Evolutionary conservation across 2,329 filamentous ascomycete species (phyloP).

Genomic region (Madurella mycetomatis): DNA sequence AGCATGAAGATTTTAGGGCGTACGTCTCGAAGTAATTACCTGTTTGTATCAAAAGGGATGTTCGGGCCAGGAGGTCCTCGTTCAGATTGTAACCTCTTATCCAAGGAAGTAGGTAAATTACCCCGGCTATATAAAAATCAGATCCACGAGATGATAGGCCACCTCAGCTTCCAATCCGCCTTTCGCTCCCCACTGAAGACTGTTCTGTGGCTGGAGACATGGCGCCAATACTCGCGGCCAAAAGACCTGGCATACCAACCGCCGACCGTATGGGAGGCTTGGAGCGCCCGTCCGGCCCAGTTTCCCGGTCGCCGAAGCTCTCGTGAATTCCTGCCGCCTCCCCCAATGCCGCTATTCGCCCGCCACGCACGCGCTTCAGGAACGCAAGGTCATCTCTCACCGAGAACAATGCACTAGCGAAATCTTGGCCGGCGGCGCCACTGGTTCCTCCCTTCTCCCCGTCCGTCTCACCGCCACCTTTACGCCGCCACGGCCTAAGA

Average conservation of each 20-base stretch:
- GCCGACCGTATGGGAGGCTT: constrained; percentile 3
- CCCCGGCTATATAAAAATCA: no score
- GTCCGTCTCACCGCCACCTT: background rate
- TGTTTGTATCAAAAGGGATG: no score
- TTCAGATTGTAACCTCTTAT: no score
- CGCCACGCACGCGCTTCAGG: constrained; percentile 10
- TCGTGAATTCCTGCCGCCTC: background rate
- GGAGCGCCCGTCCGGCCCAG: background rate
- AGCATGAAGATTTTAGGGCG: no score
- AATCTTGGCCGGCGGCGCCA: background rate
- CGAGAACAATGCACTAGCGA: constrained; percentile 2
- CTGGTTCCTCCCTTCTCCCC: no score
- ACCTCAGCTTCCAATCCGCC: background rate
- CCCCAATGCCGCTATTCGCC: constrained; percentile 5
- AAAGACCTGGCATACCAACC: constrained; percentile 10
- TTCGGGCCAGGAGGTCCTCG: no score
- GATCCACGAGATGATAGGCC: no score
- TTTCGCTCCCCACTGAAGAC: background rate
- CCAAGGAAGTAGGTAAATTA: no score
- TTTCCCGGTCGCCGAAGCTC: background rate
- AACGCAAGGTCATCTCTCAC: constrained; percentile 11
- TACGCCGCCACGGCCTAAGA: background rate
- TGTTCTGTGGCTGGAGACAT: background rate
- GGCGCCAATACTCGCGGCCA: constrained; percentile 10
- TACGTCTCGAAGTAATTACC: no score